Conservation (phyloP, 768 basidiomycete genomes). For the Mrakia gelida region DNA sequence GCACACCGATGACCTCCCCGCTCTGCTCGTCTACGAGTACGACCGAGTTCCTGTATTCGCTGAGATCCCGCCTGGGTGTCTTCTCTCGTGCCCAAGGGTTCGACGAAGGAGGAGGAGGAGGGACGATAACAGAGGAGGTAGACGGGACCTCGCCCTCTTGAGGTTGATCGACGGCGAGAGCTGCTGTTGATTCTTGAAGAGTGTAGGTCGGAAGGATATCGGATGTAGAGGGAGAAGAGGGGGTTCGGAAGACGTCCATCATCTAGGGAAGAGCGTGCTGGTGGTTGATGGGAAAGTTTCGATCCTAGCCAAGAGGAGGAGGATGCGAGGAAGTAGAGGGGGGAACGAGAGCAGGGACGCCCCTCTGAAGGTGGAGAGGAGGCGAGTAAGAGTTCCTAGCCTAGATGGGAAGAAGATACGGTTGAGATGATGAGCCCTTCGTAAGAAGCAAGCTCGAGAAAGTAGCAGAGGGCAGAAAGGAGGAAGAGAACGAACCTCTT, state of each 20-base stretch:
- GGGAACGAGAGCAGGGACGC: neutral
- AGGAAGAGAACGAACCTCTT: no score
- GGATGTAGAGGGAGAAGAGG: neutral
- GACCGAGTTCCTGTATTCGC: conserved; percentile 6
- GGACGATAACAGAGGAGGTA: neutral
- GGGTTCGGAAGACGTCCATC: neutral
- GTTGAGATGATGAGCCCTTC: no score
- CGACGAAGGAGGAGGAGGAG: neutral
- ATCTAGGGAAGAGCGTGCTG: neutral
- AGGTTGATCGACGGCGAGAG: neutral
- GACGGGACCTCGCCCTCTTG: neutral
- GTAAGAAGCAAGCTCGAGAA: no score
- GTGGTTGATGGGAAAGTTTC: neutral
- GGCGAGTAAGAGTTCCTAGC: no score
- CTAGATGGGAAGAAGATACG: no score
- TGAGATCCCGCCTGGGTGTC: neutral
- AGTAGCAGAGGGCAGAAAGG: no score
- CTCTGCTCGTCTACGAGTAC: conserved; percentile 5
- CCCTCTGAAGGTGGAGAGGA: neutral
- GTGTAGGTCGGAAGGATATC: neutral
- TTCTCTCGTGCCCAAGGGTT: conserved; percentile 10
- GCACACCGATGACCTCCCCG: neutral
- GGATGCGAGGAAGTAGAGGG: neutral
- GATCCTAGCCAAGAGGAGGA: neutral
- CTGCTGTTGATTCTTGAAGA: neutral